phyloP scores from a whole-genome alignment of 163 green algal genomes.

The Chlorella variabilis region DNA sequence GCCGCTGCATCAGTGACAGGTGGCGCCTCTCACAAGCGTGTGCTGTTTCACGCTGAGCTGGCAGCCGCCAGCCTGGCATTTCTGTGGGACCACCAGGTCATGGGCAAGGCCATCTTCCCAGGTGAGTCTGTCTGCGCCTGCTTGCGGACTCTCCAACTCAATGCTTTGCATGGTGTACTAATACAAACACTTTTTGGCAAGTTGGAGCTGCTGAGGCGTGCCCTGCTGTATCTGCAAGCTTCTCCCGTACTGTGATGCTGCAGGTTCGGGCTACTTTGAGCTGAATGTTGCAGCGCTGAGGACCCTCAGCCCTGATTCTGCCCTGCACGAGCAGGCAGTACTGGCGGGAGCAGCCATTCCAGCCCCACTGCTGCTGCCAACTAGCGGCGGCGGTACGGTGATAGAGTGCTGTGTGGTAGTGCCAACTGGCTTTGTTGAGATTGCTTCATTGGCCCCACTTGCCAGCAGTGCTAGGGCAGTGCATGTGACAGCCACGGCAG shows the following conservation, averaged over 20 bases:
- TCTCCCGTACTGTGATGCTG: too few species aligned
- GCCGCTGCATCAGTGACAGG: not conserved
- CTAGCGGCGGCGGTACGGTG: not conserved
- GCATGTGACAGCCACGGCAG: conserved; percentile 28
- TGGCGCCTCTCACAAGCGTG: not conserved
- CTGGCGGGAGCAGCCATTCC: conserved; percentile 54
- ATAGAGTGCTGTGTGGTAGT: conserved; percentile 40
- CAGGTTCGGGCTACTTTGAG: conserved; percentile 57
- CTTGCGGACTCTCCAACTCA: too few species aligned
- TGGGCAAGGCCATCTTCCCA: conserved; percentile 69
- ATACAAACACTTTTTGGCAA: too few species aligned
- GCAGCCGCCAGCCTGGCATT: conserved; percentile 47
- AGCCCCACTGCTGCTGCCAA: conserved; percentile 62
- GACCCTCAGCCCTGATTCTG: conserved; percentile 7
- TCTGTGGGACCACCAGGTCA: conserved; percentile 77
- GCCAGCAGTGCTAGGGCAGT: not conserved
- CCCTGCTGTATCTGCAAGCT: too few species aligned
- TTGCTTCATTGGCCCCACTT: conserved; percentile 18
- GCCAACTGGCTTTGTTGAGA: conserved; percentile 4
- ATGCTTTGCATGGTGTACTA: too few species aligned
- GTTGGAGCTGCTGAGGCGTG: too few species aligned
- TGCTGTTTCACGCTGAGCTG: conserved; percentile 42
- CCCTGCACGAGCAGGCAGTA: not conserved
- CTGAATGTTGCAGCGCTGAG: conserved; percentile 13
- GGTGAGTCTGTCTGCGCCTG: conserved; percentile 42